Base-by-base conservation (phyloP, 1,284 basidiomycete genomes). In the Jaminaea rosea region DNA sequence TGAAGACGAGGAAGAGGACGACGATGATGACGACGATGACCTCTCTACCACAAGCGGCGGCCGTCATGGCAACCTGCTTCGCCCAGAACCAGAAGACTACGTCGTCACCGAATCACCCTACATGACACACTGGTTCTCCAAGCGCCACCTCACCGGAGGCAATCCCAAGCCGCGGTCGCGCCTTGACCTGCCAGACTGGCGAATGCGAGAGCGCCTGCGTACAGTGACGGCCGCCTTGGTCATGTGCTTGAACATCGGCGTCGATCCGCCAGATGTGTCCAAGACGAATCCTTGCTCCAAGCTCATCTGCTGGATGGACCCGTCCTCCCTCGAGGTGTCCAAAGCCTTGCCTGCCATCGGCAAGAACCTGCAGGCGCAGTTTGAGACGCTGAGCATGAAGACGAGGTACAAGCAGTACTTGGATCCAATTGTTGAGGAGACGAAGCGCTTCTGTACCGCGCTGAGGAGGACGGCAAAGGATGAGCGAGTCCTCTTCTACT, bases 271-370 rank as follows among this genome's bases (percentile, higher is more conserved):
- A 53, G 93, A 98, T 70, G 80, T 96, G 46, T 86, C 96, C 76
- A 98, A 97, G 79, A 97, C 94, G 8, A 88, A 87, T 61, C 94
- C 93, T 1, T 96, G 90, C 69, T 91, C 93, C 0, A 85, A 87
- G 47, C 80, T 96, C 47, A 93, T 98, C 76, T 92, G 90, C 64
- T 98, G 93, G 93, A 87, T 97, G 39, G 93, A 98, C 76, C 93
- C 93, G 1, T 85, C 86, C 59, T 58, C 82, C 88, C 55, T 92
- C 88, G 77, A 91, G 68, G 60, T 64, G n/a, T 71, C 59, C 32
- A 62, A 59, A 44, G 57, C 62, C 15, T 60, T 72, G 5, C 60
- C 63, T 10, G 84, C 86, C 39, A 90, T 92, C 59, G 88, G 89
- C 8, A 84, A 84, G 47, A 93, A 97, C 75, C 78, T 98, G 6